Evolutionary conservation across 2,329 filamentous ascomycete species (phyloP).

Genomic region (Cladosporium sp.): DNA sequence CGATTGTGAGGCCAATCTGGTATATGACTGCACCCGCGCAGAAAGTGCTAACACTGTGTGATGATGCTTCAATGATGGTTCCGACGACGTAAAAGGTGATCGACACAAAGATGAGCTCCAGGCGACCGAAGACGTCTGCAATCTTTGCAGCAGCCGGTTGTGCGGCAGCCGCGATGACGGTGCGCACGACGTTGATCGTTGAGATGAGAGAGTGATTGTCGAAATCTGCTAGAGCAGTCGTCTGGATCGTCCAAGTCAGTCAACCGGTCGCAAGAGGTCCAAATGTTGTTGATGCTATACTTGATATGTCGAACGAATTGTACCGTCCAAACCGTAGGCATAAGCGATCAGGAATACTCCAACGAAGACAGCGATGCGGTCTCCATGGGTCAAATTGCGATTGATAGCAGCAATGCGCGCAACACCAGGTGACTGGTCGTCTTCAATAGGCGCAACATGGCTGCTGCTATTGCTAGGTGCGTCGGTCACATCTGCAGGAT

Average conservation of each 20-base stretch:
- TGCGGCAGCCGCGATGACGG: constrained; percentile 62
- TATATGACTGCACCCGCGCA: constrained; percentile 62
- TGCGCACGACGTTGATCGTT: constrained; percentile 60
- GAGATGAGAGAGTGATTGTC: constrained; percentile 58
- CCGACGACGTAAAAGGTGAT: constrained; percentile 59
- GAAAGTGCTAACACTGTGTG: constrained; percentile 54
- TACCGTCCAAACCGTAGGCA: constrained; percentile 63
- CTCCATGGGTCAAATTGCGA: constrained; percentile 52
- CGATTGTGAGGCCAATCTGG: constrained; percentile 64
- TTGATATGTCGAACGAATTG: constrained; percentile 57
- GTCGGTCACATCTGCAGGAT: neutral
- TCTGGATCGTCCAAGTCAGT: constrained; percentile 34
- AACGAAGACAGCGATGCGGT: constrained; percentile 61
- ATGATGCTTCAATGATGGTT: constrained; percentile 58
- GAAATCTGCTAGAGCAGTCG: constrained; percentile 57
- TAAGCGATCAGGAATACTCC: constrained; percentile 66
- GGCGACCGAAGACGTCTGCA: constrained; percentile 60
- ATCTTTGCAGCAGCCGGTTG: constrained; percentile 60
- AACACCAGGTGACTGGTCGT: constrained; percentile 51
- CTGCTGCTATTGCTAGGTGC: neutral
- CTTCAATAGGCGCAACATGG: neutral
- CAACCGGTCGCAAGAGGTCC: neutral
- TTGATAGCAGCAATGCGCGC: constrained; percentile 61
- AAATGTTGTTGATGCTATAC: constrained; percentile 25
- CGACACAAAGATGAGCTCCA: constrained; percentile 59